These are phyloP conservation scores for Rosa chinensis DNA, from an alignment of 306 rosid species.

Conservation along the genomic window DNA sequence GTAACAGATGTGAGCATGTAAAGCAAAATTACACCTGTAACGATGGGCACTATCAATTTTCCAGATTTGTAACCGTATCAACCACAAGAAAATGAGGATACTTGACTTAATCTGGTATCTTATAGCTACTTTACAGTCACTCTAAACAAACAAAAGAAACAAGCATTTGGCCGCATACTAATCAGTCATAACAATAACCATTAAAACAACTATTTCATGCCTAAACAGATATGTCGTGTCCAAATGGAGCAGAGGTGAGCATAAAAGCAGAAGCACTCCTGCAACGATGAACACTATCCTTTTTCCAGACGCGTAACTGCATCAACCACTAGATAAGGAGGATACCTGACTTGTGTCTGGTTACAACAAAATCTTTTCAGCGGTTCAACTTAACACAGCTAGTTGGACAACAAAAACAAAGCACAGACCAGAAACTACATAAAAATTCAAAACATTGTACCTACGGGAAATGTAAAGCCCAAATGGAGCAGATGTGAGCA, in stretches of 20 bases:
- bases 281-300: background rate
- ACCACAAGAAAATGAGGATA: conserved; percentile 13
- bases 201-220: background rate
- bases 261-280: background rate
- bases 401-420: background rate
- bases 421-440: no score
- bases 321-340: background rate
- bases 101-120: conserved; percentile 32
- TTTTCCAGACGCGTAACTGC: background rate
- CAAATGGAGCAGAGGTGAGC: conserved; percentile 11
- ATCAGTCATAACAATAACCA: background rate
- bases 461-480: background rate
- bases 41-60: conserved; percentile 36
- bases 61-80: conserved; percentile 49
- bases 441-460: background rate
- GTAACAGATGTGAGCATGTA: conserved; percentile 47
- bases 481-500: conserved; percentile 8
- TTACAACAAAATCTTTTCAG: background rate
- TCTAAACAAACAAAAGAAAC: no score
- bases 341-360: background rate
- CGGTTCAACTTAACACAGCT: background rate
- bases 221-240: background rate
- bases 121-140: background rate
- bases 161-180: no score
- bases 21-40: conserved; percentile 35